Evolutionary conservation across 1,284 basidiomycete species (phyloP).

Genomic region (Cutaneotrichosporon cavernicola): DNA sequence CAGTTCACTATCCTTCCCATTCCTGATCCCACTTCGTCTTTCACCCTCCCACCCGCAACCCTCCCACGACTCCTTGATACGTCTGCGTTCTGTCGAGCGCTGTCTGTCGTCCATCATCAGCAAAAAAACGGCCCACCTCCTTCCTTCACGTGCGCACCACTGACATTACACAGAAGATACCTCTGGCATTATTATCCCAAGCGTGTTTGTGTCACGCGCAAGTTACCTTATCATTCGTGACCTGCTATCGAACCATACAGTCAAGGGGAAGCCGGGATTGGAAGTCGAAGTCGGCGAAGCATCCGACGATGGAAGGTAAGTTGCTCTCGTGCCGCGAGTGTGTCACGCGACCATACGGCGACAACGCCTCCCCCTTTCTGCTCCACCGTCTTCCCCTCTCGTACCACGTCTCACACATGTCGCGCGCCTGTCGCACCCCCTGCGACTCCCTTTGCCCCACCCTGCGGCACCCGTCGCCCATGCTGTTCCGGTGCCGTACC

Average conservation of each 20-base stretch:
- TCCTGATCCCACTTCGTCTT: neutral
- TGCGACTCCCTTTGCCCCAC: neutral
- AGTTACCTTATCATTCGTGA: constrained; percentile 53
- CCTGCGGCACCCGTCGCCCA: neutral
- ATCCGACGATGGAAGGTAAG: constrained; percentile 48
- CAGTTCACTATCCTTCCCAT: neutral
- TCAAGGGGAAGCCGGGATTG: constrained; percentile 30
- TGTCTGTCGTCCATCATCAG: neutral
- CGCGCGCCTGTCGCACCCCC: neutral
- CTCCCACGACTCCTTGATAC: neutral
- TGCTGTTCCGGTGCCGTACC: neutral
- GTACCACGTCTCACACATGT: neutral
- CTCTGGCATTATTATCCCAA: constrained; percentile 53
- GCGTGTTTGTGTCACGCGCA: constrained; percentile 54
- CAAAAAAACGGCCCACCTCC: neutral
- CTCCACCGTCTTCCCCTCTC: neutral
- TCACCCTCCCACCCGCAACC: neutral
- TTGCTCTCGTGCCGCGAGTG: neutral
- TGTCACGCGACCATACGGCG: neutral
- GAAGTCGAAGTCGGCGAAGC: constrained; percentile 44
- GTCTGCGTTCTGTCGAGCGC: neutral
- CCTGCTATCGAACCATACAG: constrained; percentile 35
- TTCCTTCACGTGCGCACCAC: neutral
- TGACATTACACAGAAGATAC: constrained; percentile 49
- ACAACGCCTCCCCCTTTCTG: neutral